Percentiles rank a stretch among this genome's conserved stretches.
Conservation (phyloP, 768 basidiomycete genomes). For the Calocybe cyanea region DNA sequence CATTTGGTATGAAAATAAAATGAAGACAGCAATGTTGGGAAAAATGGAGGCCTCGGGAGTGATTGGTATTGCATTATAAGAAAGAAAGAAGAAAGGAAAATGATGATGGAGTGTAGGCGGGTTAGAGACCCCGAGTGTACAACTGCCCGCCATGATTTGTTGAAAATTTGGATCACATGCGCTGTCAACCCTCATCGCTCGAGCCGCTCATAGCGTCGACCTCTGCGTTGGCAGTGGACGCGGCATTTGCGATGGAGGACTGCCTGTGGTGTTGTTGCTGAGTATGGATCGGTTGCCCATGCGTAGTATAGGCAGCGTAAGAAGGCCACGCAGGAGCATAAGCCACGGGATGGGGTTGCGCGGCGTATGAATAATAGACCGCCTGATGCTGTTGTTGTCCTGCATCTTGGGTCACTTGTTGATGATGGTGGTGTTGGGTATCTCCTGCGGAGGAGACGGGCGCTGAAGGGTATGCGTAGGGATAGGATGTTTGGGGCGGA, state of each 20-base stretch:
- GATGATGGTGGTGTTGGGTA: constrained; percentile 1
- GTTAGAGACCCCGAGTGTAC: constrained; percentile 19
- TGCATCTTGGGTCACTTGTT: neutral
- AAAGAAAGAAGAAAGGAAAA: neutral
- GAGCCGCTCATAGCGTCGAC: neutral
- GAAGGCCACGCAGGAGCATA: constrained; percentile 3
- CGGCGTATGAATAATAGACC: constrained; percentile 11
- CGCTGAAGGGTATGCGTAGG: constrained; percentile 2
- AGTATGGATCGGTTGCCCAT: neutral
- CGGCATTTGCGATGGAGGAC: constrained; percentile 17
- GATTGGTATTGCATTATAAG: constrained; percentile 4
- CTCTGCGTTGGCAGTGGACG: neutral
- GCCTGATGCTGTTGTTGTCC: constrained; percentile 5
- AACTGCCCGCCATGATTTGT: constrained; percentile 13
- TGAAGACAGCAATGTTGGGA: neutral
- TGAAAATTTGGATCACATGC: no score
- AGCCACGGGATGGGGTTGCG: constrained; percentile 4
- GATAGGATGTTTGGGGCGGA: neutral
- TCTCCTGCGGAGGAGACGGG: neutral
- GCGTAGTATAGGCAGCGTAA: constrained; percentile 9
- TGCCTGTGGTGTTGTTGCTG: constrained; percentile 7
- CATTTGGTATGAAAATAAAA: neutral
- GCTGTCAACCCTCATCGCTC: constrained; percentile 2
- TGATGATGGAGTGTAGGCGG: constrained; percentile 13
- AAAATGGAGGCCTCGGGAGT: constrained; percentile 12